Conservation (phyloP, 2,329 filamentous ascomycete species). For the Aspergillus neotritici region DNA sequence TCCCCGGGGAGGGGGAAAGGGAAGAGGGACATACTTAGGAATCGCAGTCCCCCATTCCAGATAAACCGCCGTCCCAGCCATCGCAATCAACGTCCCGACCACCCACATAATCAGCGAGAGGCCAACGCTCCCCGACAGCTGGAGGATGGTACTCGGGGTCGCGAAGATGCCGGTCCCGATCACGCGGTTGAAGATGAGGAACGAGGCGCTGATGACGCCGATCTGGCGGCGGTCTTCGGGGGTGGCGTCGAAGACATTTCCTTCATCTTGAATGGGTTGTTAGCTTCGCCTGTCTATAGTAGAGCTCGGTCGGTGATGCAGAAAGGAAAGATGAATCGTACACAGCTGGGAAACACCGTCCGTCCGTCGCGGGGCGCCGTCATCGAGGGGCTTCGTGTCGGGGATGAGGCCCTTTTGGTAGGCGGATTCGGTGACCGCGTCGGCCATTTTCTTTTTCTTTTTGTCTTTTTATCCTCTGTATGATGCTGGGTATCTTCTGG, state of each 20-base stretch:
- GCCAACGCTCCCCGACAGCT: conserved; percentile 42
- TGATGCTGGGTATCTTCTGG: too few relatives aligned
- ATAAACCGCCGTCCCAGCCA: conserved; percentile 41
- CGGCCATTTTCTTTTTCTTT: conserved; percentile 8
- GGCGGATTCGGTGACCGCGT: conserved; percentile 8
- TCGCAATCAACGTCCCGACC: conserved; percentile 44
- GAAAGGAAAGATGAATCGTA: conserved; percentile 14
- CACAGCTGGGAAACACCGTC: conserved; percentile 32
- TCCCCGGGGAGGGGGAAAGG: not conserved
- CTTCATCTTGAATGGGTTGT: conserved; percentile 26
- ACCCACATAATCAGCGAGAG: conserved; percentile 47
- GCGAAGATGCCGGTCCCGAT: conserved; percentile 49
- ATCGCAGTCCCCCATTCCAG: conserved; percentile 49
- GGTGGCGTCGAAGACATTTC: conserved; percentile 31
- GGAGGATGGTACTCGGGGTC: conserved; percentile 43
- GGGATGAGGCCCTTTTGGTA: conserved; percentile 15
- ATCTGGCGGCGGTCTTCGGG: conserved; percentile 36
- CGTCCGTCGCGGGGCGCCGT: conserved; percentile 21
- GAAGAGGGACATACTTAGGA: conserved; percentile 31
- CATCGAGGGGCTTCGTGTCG: conserved; percentile 20
- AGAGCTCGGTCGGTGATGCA: too few relatives aligned
- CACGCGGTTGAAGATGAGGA: conserved; percentile 46
- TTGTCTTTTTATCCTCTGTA: too few relatives aligned
- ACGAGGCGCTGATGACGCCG: conserved; percentile 38
- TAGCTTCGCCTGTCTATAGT: too few relatives aligned